phyloP scores from a whole-genome alignment of 192 early-diverging fungal species.

The Cetraspora pellucida region DNA sequence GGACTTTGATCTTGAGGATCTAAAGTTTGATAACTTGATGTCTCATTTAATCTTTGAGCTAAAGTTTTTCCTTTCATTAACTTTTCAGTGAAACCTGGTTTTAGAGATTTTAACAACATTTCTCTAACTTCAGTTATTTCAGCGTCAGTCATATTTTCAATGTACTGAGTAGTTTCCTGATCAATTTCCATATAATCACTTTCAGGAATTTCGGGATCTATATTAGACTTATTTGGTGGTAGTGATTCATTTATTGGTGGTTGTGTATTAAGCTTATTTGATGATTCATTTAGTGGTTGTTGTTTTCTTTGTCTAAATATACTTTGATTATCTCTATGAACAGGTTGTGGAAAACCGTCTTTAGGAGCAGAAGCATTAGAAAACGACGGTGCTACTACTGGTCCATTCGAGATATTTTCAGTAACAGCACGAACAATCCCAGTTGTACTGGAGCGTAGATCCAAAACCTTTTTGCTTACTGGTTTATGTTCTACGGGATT shows the following conservation, averaged over 20 bases:
- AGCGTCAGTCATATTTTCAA: constrained; percentile 66
- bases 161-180: constrained; percentile 50
- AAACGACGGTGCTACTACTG: background rate
- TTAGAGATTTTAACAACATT: constrained; percentile 66
- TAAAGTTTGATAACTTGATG: constrained; percentile 36
- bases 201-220: background rate
- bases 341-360: constrained; percentile 44
- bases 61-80: constrained; percentile 47
- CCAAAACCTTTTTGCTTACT: background rate
- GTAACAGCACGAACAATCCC: background rate
- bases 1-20: constrained; percentile 21
- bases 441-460: background rate
- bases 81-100: constrained; percentile 65
- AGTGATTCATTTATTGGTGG: no score
- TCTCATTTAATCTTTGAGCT: constrained; percentile 36
- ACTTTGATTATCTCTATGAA: constrained; percentile 45
- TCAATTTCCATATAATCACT: constrained; percentile 53
- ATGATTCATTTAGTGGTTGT: background rate
- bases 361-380: background rate
- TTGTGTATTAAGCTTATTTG: background rate
- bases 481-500: background rate
- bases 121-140: constrained; percentile 71
- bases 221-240: no score
- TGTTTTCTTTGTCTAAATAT: constrained; percentile 16
- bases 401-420: background rate